Evolutionary conservation across 2,329 filamentous ascomycete genomes (phyloP).

Genomic region (Dendryphion nanum): DNA sequence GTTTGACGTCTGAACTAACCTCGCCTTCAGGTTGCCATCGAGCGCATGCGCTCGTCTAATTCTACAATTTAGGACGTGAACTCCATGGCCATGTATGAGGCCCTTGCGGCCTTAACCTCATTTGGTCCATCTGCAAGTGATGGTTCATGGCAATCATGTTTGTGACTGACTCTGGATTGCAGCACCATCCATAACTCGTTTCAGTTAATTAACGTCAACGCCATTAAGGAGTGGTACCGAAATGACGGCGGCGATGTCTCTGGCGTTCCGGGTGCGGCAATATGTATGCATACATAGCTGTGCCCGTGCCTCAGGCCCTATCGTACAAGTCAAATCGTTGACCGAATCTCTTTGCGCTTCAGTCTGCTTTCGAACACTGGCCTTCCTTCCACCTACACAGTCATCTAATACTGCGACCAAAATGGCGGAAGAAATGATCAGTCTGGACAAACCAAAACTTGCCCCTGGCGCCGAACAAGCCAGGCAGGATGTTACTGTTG

Average conservation of each 20-base stretch:
- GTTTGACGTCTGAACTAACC: conserved; percentile 9
- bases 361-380: no score
- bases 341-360: no score
- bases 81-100: not conserved
- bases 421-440: conserved; percentile 11
- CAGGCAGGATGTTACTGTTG: conserved; percentile 18
- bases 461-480: conserved; percentile 14
- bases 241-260: not conserved
- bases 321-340: no score
- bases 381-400: no score
- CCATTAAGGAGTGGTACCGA: not conserved
- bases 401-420: not conserved
- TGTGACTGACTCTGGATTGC: not conserved
- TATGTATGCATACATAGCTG: no score
- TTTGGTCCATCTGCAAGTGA: not conserved
- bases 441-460: conserved; percentile 9
- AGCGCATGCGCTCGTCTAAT: conserved; percentile 1
- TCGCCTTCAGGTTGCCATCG: conserved; percentile 4
- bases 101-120: not conserved
- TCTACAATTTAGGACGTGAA: not conserved
- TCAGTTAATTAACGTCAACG: not conserved
- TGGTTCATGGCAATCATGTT: not conserved
- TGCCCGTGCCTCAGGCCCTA: no score
- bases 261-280: no score
- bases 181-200: not conserved